A percentile compares a stretch with the other conserved stretches of the same genome.
Evolutionary conservation across 345 rosid genomes (phyloP).

Genomic region (Sonneratia caseolaris): DNA sequence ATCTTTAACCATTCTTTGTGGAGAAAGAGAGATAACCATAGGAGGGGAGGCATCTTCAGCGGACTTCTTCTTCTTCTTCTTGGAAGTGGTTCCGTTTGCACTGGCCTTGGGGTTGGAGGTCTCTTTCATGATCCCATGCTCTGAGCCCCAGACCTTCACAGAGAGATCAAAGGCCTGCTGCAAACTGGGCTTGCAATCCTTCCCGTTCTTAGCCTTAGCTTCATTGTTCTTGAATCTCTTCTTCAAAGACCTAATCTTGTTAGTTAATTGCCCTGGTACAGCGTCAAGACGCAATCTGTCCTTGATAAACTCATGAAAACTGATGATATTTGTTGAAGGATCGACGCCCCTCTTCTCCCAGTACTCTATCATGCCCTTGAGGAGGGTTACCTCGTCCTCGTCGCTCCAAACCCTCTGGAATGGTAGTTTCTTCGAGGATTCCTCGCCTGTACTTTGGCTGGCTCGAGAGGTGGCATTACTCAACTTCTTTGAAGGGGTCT

Average conservation of each 20-base stretch:
- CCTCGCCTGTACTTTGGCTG: neutral
- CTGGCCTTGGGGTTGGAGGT: neutral
- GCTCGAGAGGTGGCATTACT: neutral
- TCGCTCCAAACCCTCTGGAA: slow-evolving; percentile 22
- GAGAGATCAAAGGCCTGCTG: slow-evolving; percentile 8
- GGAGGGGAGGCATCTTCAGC: neutral
- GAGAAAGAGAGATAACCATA: neutral
- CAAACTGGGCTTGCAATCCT: slow-evolving; percentile 6
- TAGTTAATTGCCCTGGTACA: slow-evolving; percentile 10
- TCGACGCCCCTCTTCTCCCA: slow-evolving; percentile 5
- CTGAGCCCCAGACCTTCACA: slow-evolving; percentile 9
- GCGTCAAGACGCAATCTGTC: slow-evolving; percentile 11
- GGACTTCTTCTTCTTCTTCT: neutral
- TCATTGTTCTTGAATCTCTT: slow-evolving; percentile 7
- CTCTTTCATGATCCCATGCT: neutral
- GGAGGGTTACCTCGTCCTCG: slow-evolving; percentile 19
- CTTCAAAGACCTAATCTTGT: slow-evolving; percentile 15
- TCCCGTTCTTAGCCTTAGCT: slow-evolving; percentile 1
- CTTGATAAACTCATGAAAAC: slow-evolving; percentile 17
- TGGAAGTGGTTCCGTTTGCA: neutral
- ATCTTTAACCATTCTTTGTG: neutral
- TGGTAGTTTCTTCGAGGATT: slow-evolving; percentile 4
- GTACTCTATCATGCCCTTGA: slow-evolving; percentile 24
- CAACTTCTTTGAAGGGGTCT: slow-evolving; percentile 1
- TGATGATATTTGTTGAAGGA: slow-evolving; percentile 7